phyloP scores from a whole-genome alignment of 345 rosid genomes.

The Tarenaya hassleriana region DNA sequence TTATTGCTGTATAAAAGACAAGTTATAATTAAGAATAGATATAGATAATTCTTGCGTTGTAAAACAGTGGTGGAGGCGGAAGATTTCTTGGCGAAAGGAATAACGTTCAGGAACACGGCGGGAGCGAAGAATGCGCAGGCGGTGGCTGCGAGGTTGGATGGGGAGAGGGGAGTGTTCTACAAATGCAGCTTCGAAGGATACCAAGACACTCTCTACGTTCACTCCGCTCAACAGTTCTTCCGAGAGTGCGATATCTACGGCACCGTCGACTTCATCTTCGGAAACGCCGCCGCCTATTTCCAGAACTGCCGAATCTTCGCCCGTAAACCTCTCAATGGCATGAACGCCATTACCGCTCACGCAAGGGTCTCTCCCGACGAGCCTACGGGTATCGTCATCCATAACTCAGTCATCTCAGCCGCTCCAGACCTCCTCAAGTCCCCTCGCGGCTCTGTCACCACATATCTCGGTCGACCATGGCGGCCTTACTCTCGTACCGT shows the following conservation, averaged over 20 bases:
- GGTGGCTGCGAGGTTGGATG: slow-evolving; percentile 47
- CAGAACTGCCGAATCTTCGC: slow-evolving; percentile 41
- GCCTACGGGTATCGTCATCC: slow-evolving; percentile 45
- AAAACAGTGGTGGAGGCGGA: slow-evolving; percentile 52
- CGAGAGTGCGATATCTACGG: slow-evolving; percentile 43
- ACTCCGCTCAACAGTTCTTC: slow-evolving; percentile 50
- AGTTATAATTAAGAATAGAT: no score
- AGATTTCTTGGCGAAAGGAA: slow-evolving; percentile 37
- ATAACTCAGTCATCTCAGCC: slow-evolving; percentile 32
- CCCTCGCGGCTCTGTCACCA: slow-evolving; percentile 35
- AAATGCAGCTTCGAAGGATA: slow-evolving; percentile 45
- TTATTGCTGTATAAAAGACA: no score
- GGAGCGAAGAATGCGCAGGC: slow-evolving; percentile 53
- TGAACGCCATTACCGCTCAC: slow-evolving; percentile 38
- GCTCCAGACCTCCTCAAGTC: slow-evolving; percentile 31
- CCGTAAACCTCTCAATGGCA: slow-evolving; percentile 28
- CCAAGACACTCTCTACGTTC: slow-evolving; percentile 52
- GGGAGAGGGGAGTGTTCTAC: slow-evolving; percentile 50
- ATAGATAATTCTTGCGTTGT: no score
- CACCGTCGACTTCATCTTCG: slow-evolving; percentile 47
- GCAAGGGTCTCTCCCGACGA: slow-evolving; percentile 35
- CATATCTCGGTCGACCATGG: slow-evolving; percentile 51
- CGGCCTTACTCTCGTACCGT: slow-evolving; percentile 34
- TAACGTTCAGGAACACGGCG: slow-evolving; percentile 55
- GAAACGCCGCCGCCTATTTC: slow-evolving; percentile 40